These are phyloP conservation scores for Sarocladium oryzae DNA, from an alignment of 2,329 filamentous ascomycete species.

Conservation along the genomic window DNA sequence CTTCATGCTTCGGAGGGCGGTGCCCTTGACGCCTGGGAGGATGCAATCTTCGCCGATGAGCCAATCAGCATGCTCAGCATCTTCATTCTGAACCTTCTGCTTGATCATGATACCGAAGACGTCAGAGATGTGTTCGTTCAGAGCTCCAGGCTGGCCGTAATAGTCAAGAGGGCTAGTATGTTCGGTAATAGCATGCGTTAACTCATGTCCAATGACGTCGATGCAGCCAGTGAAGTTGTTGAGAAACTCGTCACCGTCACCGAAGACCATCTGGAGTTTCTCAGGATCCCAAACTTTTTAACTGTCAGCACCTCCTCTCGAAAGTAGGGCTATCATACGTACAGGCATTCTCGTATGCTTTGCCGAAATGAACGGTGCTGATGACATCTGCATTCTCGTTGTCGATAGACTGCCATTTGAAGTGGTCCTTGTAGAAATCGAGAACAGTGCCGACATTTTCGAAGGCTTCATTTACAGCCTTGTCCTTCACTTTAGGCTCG, in stretches of 20 bases:
- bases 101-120: conserved; percentile 53
- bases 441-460: conserved; percentile 44
- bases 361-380: conserved; percentile 46
- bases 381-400: conserved; percentile 42
- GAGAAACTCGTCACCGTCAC: conserved; percentile 46
- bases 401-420: conserved; percentile 46
- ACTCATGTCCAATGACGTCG: conserved; percentile 52
- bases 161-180: conserved; percentile 45
- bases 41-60: conserved; percentile 48
- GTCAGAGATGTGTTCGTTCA: conserved; percentile 52
- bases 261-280: conserved; percentile 47
- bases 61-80: conserved; percentile 43
- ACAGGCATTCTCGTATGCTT: conserved; percentile 46
- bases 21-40: conserved; percentile 42
- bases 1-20: conserved; percentile 49
- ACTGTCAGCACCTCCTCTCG: not conserved
- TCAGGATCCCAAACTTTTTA: conserved; percentile 42
- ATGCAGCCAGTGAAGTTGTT: conserved; percentile 44
- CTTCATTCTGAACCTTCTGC: conserved; percentile 41
- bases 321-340: conserved; percentile 15
- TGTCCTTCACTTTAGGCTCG: conserved; percentile 31
- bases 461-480: conserved; percentile 40
- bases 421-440: conserved; percentile 42
- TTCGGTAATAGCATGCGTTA: conserved; percentile 49
- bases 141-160: conserved; percentile 43